phyloP scores from a whole-genome alignment of 2,329 filamentous ascomycete species.

The Aspergillus versicolor region DNA sequence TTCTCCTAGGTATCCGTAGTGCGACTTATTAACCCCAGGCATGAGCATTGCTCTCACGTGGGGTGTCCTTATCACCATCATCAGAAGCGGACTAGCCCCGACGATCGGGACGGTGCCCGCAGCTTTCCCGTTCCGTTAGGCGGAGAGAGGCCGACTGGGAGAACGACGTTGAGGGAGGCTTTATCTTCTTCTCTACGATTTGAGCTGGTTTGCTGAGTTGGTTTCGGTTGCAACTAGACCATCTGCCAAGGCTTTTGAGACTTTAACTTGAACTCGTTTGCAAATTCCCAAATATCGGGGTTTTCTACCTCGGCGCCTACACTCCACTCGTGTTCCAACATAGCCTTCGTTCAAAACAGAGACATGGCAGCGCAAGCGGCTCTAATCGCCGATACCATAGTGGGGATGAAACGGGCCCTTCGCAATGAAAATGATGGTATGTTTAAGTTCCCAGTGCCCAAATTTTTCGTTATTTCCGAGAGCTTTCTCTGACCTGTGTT shows the following conservation, averaged over 20 bases:
- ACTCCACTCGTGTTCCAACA: slow-evolving; percentile 6
- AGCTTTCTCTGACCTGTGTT: slow-evolving; percentile 11
- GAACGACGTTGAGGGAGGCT: slow-evolving; percentile 4
- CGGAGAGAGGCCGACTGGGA: slow-evolving; percentile 15
- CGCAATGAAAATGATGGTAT: slow-evolving; percentile 48
- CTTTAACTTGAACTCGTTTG: not conserved
- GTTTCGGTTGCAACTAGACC: not conserved
- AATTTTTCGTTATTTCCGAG: not conserved
- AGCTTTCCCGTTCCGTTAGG: slow-evolving; percentile 22
- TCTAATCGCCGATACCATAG: slow-evolving; percentile 54
- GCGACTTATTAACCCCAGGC: not conserved
- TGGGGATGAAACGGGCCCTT: slow-evolving; percentile 54
- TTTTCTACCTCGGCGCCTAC: slow-evolving; percentile 1
- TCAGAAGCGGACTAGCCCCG: slow-evolving; percentile 21
- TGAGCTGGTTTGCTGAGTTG: not conserved
- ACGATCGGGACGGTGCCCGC: slow-evolving; percentile 20
- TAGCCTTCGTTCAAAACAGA: slow-evolving; percentile 13
- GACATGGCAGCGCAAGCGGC: slow-evolving; percentile 46
- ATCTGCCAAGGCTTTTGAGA: not conserved
- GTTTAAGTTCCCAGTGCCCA: slow-evolving; percentile 8
- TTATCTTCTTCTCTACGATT: not conserved
- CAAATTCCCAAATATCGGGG: not conserved
- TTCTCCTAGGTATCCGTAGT: not conserved
- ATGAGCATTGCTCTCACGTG: slow-evolving; percentile 22
- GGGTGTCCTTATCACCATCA: slow-evolving; percentile 20